Base-by-base conservation (phyloP, 345 rosid species). In the Hibiscus syriacus region DNA sequence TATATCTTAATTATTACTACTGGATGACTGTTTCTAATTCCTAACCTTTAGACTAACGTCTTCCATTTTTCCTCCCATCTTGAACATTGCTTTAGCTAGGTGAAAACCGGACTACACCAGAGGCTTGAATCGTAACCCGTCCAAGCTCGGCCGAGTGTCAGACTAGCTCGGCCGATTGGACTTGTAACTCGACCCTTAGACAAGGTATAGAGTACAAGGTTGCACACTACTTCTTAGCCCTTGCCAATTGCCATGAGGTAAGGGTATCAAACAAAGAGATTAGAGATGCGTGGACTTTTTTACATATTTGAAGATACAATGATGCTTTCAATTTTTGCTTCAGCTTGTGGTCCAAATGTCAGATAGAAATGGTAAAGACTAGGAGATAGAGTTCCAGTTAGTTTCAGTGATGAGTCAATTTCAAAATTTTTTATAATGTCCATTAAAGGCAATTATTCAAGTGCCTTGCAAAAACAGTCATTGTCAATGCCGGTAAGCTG, bases 401-500 rank as follows among this genome's bases (percentile, higher is more conserved):
- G 4, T 11, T 27, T 55, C 13, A 59, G 64, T 59, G 16, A 57
- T n/a, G 26, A 38, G 65, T 60, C 29, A 20, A 48, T 36, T 60
- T 60, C 65, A 36, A 59, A 56, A 39, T n/a, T 59, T 32, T 34
- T 2, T 59, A 36, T 14, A 48, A 48, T 48, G 3, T 48, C 23
- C 55, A 50, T 2, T 20, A 2, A 50, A 8, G 55, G 55, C 34
- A 1, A 20, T 60, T 38, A 36, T 20, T 36, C 64, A n/a, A n/a
- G 36, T 1, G 2, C 32, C 32, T 29, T 29, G 32, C 32, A 29
- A 29, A 29, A 29, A 29, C 32, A 29, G 32, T 29, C 32, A 29
- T 29, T 23, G 32, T 23, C 50, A 23, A 39, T 60, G 5, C 25
- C 6, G 72, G 67, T 56, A 46, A 52, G 66, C 49, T 73, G 60